phyloP scores from a whole-genome alignment of 768 basidiomycete species.

The Termitomyces sp. region DNA sequence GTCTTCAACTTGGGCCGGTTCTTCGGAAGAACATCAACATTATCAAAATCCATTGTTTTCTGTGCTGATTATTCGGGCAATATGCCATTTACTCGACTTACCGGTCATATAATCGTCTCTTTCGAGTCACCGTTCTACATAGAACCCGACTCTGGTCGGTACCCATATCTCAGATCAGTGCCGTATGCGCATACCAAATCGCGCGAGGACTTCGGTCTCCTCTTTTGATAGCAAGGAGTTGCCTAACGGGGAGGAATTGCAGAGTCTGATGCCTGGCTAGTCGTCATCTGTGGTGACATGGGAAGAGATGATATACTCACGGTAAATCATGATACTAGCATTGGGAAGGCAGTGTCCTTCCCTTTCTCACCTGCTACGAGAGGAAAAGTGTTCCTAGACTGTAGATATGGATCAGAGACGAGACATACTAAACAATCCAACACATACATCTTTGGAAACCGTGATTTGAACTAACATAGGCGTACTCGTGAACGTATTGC shows the following conservation, averaged over 20 bases:
- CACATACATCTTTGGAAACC: conserved; percentile 65
- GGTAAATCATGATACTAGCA: conserved; percentile 99
- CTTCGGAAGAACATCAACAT: conserved; percentile 89
- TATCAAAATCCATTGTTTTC: conserved; percentile 88
- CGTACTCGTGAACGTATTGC: conserved; percentile 54
- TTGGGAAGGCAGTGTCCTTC: conserved; percentile 90
- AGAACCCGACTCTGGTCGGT: conserved; percentile 10
- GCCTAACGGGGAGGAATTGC: conserved; percentile 90
- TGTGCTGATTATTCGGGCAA: conserved; percentile 47
- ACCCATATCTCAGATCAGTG: conserved; percentile 6
- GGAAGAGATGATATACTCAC: conserved; percentile 40
- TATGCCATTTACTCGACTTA: too few species aligned
- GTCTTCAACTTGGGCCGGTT: conserved; percentile 58
- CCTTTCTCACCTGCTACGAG: conserved; percentile 90
- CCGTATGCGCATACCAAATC: conserved; percentile 62
- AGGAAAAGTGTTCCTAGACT: conserved; percentile 87
- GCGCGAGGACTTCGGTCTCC: conserved; percentile 58
- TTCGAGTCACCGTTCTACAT: conserved; percentile 80
- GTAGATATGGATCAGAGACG: conserved; percentile 94
- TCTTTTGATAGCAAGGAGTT: conserved; percentile 66
- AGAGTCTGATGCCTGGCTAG: conserved; percentile 94
- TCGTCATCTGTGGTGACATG: neutral
- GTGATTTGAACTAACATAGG: neutral
- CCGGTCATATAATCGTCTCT: conserved; percentile 97
- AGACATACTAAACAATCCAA: conserved; percentile 64